These are phyloP conservation scores for Zostera marina DNA, from an alignment of 116 monocot genomes.

Conservation along the genomic window DNA sequence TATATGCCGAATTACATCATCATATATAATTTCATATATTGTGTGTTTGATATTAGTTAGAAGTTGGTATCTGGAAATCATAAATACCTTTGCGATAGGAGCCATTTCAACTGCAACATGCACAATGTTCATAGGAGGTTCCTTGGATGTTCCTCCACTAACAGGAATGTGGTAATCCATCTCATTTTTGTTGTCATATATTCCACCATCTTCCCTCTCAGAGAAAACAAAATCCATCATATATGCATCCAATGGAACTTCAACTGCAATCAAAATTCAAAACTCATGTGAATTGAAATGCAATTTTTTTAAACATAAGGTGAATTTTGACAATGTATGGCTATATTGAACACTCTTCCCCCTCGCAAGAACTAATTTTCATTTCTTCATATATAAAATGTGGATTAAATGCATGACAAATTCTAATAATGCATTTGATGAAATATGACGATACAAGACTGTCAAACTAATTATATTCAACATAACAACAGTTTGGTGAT, in stretches of 20 bases:
- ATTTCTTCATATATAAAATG: too few relatives aligned
- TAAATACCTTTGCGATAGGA: slow-evolving; percentile 84
- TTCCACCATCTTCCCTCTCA: slow-evolving; percentile 83
- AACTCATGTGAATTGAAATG: background rate
- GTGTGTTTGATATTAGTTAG: background rate
- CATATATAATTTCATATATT: background rate
- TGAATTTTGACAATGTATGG: too few relatives aligned
- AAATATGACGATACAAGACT: too few relatives aligned
- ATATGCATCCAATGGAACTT: slow-evolving; percentile 82
- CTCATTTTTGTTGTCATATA: slow-evolving; percentile 75
- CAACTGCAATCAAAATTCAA: slow-evolving; percentile 31
- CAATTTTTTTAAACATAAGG: background rate
- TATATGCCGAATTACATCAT: too few relatives aligned
- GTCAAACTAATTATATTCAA: too few relatives aligned
- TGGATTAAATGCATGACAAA: too few relatives aligned
- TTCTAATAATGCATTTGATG: too few relatives aligned
- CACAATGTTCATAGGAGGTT: slow-evolving; percentile 72
- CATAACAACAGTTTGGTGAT: background rate
- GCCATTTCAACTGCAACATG: slow-evolving; percentile 98
- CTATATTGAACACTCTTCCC: too few relatives aligned
- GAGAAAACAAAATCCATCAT: slow-evolving; percentile 97
- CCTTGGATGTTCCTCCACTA: slow-evolving; percentile 45
- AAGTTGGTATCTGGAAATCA: background rate
- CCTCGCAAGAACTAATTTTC: too few relatives aligned
- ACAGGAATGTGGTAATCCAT: slow-evolving; percentile 98